Evolutionary conservation across 164 flowering plant genomes (phyloP).

Genomic region (Umbilicus rupestris): DNA sequence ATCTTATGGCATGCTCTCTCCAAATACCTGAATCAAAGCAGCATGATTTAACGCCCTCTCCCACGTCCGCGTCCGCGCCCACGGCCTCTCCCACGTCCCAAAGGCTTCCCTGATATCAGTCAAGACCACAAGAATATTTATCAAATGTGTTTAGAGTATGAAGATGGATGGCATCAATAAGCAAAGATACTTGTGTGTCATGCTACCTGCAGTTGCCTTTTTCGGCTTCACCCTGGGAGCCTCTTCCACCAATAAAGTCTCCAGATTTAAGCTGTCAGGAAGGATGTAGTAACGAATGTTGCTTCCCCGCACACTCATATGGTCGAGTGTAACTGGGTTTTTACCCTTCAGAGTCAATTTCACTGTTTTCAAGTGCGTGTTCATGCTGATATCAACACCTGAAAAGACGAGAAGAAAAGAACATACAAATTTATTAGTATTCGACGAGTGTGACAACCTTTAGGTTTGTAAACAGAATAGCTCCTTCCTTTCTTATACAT

Average conservation of each 20-base stretch:
- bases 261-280: conserved; percentile 87
- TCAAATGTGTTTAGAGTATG: background rate
- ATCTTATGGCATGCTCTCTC: background rate
- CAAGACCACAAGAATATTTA: background rate
- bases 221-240: conserved; percentile 87
- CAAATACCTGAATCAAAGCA: background rate
- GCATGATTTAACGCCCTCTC: conserved; percentile 23
- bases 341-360: conserved; percentile 78
- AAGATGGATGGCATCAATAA: background rate
- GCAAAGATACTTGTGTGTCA: background rate
- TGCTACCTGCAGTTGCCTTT: conserved; percentile 78
- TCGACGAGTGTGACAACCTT: background rate
- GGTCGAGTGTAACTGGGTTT: conserved; percentile 78
- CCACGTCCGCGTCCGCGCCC: conserved; percentile 97
- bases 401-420: conserved; percentile 7
- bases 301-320: conserved; percentile 85
- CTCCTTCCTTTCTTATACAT: background rate
- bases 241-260: conserved; percentile 82
- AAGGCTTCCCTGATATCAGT: conserved; percentile 42
- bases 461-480: background rate
- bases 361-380: conserved; percentile 83
- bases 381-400: conserved; percentile 96
- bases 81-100: conserved; percentile 88
- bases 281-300: conserved; percentile 81
- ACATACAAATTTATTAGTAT: background rate